These are phyloP conservation scores for Acacia concinna DNA, from an alignment of 331 rosid genomes.

Conservation along the genomic window DNA sequence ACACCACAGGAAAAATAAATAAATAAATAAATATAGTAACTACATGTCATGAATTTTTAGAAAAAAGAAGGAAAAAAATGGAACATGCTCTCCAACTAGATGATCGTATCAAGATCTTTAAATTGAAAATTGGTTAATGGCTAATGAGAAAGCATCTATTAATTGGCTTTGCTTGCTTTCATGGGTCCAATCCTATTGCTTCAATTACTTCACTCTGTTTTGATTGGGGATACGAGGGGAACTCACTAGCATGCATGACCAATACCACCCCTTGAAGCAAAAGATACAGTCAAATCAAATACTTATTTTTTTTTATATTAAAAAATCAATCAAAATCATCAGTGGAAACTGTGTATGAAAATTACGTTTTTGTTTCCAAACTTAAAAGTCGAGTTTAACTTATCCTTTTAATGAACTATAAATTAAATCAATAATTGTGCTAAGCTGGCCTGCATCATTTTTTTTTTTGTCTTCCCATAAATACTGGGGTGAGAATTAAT, in stretches of 20 bases:
- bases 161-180: constrained; percentile 30
- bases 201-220: neutral
- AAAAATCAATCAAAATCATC: neutral
- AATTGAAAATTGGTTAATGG: neutral
- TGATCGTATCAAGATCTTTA: neutral
- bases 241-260: neutral
- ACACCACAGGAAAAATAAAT: no score
- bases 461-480: neutral
- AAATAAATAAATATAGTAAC: no score
- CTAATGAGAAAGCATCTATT: neutral
- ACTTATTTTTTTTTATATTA: neutral
- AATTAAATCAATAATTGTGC: neutral
- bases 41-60: no score
- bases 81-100: no score
- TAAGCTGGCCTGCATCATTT: neutral
- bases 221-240: neutral
- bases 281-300: neutral
- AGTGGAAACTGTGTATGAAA: neutral
- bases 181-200: constrained; percentile 34
- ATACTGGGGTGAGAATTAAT: neutral
- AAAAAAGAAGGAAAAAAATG: no score
- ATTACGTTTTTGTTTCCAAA: neutral
- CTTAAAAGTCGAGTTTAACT: neutral
- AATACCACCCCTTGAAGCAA: neutral
- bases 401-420: neutral